These are phyloP conservation scores for Pseudonitzschia pungens DNA, from an alignment of 108 stramenopile species.

Conservation along the genomic window DNA sequence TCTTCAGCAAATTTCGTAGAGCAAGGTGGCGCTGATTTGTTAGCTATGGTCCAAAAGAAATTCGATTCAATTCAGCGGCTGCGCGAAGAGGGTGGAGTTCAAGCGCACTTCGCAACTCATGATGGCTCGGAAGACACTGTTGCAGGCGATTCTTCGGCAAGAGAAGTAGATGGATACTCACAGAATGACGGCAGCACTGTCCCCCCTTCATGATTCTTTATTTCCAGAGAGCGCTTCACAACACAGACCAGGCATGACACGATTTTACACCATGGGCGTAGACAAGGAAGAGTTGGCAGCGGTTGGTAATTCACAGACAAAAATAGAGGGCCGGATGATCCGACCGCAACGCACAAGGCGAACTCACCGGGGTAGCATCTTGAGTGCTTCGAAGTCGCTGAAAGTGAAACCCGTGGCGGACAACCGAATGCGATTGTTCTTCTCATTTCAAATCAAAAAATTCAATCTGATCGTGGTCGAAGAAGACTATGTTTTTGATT, in stretches of 20 bases:
- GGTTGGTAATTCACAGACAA: not conserved
- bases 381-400: not conserved
- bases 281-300: conserved; percentile 19
- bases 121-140: not conserved
- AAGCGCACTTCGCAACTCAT: not conserved
- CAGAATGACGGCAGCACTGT: not conserved
- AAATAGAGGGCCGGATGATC: conserved; percentile 17
- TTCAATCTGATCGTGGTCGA: conserved; percentile 41
- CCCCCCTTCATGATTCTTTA: not conserved
- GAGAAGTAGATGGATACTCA: too few relatives aligned
- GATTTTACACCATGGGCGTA: conserved; percentile 23
- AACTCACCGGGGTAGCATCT: too few relatives aligned
- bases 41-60: not conserved
- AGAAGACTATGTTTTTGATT: conserved; percentile 32
- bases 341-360: conserved; percentile 5
- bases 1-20: not conserved
- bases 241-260: not conserved
- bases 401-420: conserved; percentile 14
- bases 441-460: conserved; percentile 33
- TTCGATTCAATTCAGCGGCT: not conserved
- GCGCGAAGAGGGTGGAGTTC: conserved; percentile 3
- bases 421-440: conserved; percentile 32
- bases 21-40: not conserved
- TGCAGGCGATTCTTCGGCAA: not conserved
- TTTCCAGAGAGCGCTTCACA: too few relatives aligned